Percentiles rank a stretch among this genome's conserved stretches.
Evolutionary conservation across 768 basidiomycete species (phyloP).

Genomic region (Panaeolus papilionaceus): DNA sequence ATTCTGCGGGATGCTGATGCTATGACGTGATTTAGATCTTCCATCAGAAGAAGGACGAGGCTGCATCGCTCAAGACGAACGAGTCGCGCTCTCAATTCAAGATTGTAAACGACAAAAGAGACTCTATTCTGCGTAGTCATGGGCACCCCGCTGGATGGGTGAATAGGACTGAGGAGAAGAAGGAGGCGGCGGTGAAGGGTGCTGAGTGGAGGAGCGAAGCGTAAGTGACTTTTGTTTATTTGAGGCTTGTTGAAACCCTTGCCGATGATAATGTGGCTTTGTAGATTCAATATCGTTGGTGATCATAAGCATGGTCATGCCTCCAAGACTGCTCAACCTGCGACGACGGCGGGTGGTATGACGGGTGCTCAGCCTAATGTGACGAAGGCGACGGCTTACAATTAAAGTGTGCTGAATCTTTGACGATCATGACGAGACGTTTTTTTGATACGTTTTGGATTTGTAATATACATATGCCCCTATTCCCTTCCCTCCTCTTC

Average conservation of each 20-base stretch:
- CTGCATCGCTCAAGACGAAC: slow-evolving; percentile 29
- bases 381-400: too few relatives aligned
- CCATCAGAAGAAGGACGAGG: slow-evolving; percentile 55
- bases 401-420: too few relatives aligned
- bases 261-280: neutral
- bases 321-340: too few relatives aligned
- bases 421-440: too few relatives aligned
- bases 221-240: slow-evolving; percentile 29
- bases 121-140: slow-evolving; percentile 67
- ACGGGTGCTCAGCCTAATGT: too few relatives aligned
- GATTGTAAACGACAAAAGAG: slow-evolving; percentile 73
- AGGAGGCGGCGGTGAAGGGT: slow-evolving; percentile 36
- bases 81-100: slow-evolving; percentile 70
- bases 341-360: too few relatives aligned
- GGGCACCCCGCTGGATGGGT: slow-evolving; percentile 80
- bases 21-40: slow-evolving; percentile 21
- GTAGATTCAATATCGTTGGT: neutral
- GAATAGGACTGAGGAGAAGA: slow-evolving; percentile 56
- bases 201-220: slow-evolving; percentile 52
- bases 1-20: neutral
- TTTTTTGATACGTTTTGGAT: too few relatives aligned
- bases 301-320: too few relatives aligned
- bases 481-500: too few relatives aligned
- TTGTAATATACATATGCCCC: too few relatives aligned
- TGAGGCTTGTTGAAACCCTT: neutral